phyloP scores from a whole-genome alignment of 768 basidiomycete genomes.

The Lanmaoa rubissima region DNA sequence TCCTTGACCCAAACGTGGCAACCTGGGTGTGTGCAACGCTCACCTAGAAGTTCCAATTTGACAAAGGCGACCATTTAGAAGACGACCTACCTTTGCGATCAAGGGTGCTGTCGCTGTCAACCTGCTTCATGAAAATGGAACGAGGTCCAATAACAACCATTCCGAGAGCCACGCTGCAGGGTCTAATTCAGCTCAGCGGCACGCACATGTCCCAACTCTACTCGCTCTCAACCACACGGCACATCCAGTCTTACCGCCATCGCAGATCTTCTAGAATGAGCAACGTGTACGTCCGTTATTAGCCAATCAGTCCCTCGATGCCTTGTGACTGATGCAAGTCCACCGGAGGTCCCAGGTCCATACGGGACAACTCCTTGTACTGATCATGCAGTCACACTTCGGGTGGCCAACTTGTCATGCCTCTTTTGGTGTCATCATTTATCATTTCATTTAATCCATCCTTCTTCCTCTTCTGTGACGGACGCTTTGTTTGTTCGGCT shows the following conservation, averaged over 20 bases:
- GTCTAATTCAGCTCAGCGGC: slow-evolving; percentile 28
- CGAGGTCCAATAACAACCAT: slow-evolving; percentile 19
- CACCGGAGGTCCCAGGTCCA: slow-evolving; percentile 21
- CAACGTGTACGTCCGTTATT: slow-evolving; percentile 23
- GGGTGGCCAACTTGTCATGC: slow-evolving; percentile 23
- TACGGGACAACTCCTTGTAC: slow-evolving; percentile 22
- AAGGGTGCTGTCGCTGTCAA: slow-evolving; percentile 24
- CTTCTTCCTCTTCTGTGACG: slow-evolving; percentile 32
- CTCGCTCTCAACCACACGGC: slow-evolving; percentile 18
- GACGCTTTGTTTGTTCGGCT: slow-evolving; percentile 27
- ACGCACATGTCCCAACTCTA: slow-evolving; percentile 17
- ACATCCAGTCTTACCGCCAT: slow-evolving; percentile 11
- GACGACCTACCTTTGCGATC: slow-evolving; percentile 22
- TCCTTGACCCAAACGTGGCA: slow-evolving; percentile 10
- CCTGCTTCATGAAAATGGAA: slow-evolving; percentile 31
- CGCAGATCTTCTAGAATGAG: slow-evolving; percentile 25
- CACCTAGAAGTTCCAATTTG: slow-evolving; percentile 18
- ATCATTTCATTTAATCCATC: slow-evolving; percentile 19
- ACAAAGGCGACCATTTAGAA: slow-evolving; percentile 23
- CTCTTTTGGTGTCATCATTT: slow-evolving; percentile 32
- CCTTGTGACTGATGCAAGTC: slow-evolving; percentile 17
- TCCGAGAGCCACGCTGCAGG: slow-evolving; percentile 26
- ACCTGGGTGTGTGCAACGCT: slow-evolving; percentile 4
- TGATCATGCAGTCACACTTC: slow-evolving; percentile 26
- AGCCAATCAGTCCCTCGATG: slow-evolving; percentile 18